Conservation (phyloP, 805 yeast species). For the Monosporozyma yasuniensis region DNA sequence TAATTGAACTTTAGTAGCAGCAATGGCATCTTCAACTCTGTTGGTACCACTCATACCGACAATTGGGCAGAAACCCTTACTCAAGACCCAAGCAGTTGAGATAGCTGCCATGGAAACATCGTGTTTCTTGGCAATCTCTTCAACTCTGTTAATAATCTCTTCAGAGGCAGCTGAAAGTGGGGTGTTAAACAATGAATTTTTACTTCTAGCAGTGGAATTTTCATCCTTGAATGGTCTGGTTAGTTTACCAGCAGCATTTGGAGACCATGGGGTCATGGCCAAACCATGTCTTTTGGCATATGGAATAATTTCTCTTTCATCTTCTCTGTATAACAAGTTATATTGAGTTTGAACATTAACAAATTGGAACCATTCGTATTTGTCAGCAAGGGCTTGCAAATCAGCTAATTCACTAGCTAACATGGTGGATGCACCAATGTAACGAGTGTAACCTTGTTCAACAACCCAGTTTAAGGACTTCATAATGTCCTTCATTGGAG, state of each 20-base stretch:
- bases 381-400: slow-evolving; percentile 45
- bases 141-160: slow-evolving; percentile 1
- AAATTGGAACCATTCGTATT: slow-evolving; percentile 34
- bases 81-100: slow-evolving; percentile 1
- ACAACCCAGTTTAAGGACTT: slow-evolving; percentile 46
- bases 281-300: slow-evolving; percentile 45
- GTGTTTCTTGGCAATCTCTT: slow-evolving; percentile 1
- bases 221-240: slow-evolving; percentile 37
- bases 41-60: neutral
- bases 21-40: slow-evolving; percentile 2
- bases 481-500: slow-evolving; percentile 48
- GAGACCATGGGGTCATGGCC: slow-evolving; percentile 49
- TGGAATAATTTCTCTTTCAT: slow-evolving; percentile 54
- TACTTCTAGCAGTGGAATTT: neutral
- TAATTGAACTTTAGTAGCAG: neutral
- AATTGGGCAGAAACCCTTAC: slow-evolving; percentile 1
- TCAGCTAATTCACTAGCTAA: slow-evolving; percentile 43
- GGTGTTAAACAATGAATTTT: neutral
- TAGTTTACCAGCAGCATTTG: slow-evolving; percentile 45
- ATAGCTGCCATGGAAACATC: neutral
- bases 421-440: slow-evolving; percentile 56
- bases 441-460: slow-evolving; percentile 38
- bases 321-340: slow-evolving; percentile 49
- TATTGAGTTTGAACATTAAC: slow-evolving; percentile 50
- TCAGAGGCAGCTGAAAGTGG: neutral